Evolutionary conservation across 345 rosid species (phyloP).

Genomic region (Gossypioides kirkii): DNA sequence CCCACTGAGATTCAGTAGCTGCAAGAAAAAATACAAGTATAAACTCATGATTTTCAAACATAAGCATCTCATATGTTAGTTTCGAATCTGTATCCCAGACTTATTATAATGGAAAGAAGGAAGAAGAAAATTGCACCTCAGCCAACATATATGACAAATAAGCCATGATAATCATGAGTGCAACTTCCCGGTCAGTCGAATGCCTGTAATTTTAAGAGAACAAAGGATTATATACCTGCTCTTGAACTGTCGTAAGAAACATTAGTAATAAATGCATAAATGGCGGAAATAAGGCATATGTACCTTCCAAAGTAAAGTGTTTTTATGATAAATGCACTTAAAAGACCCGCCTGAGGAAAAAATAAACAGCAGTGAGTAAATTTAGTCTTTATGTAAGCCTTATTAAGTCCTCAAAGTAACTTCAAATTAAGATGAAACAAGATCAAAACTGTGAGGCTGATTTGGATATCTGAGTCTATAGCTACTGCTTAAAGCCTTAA

Average conservation of each 20-base stretch:
- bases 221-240: not conserved
- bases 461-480: too few species aligned
- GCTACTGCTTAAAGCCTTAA: too few species aligned
- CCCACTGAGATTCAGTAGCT: slow-evolving; percentile 64
- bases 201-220: slow-evolving; percentile 37
- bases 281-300: not conserved
- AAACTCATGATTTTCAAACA: not conserved
- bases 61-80: not conserved
- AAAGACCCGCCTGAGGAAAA: slow-evolving; percentile 46
- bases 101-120: not conserved
- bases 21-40: slow-evolving; percentile 18
- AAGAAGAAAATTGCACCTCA: slow-evolving; percentile 39
- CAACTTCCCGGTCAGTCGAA: slow-evolving; percentile 67
- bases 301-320: slow-evolving; percentile 64
- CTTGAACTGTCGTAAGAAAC: not conserved
- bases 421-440: too few species aligned
- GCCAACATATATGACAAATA: slow-evolving; percentile 63
- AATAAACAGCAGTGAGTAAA: slow-evolving; percentile 12
- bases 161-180: slow-evolving; percentile 66
- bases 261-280: not conserved
- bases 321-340: slow-evolving; percentile 66
- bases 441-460: too few species aligned
- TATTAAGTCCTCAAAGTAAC: not conserved
- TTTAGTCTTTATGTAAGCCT: slow-evolving; percentile 8
- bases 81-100: not conserved